Base-by-base conservation (phyloP, 148 eudicot genomes). In the Limonium bicolor region DNA sequence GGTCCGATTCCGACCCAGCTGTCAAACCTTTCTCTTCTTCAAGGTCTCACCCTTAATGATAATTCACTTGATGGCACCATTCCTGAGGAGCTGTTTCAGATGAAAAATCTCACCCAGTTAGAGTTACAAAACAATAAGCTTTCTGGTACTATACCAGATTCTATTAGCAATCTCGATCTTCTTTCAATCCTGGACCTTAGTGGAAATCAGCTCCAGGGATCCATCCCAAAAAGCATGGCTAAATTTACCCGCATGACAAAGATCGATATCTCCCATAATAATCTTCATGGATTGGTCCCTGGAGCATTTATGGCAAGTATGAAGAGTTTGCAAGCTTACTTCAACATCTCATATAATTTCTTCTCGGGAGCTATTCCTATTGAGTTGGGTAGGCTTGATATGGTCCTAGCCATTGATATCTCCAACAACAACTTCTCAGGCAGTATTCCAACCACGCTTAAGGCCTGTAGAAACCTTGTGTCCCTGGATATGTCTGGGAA, bases 361-460 rank as follows among this genome's bases (percentile, higher is more conserved):
- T 56, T 88, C 11, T 34, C 63, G 2, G 82, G 71, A 28, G n/a
- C 36, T 18, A 54, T 88, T 15, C 93, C 97, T 30, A 54, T 63
- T 11, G 87, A 74, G 44, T 50, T 88, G 31, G 87, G 93, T 18
- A 50, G 34, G 53, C 54, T 84, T 41, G 70, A 72, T 20, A 88
- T 88, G 97, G 82, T 84, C 30, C 86, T 80, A 39, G 72, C 41
- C 30, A 77, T 88, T 17, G 92, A 88, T 53, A 19, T 84, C 46
- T 84, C 97, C 0, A 70, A 70, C 55, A 88, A 88, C 39, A 65
- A 77, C 46, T 45, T 88, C 13, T 74, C 87, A 10, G 93, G 95
- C 36, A 50, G 41, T 36, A 48, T 88, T 49, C 84, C 97, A 20
- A 35, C 33, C 11, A n/a, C 73, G 19, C 53, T 88, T n/a, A 50